Conservation (phyloP, 192 early-diverging fungal species). For the Coemansia asiatica region DNA sequence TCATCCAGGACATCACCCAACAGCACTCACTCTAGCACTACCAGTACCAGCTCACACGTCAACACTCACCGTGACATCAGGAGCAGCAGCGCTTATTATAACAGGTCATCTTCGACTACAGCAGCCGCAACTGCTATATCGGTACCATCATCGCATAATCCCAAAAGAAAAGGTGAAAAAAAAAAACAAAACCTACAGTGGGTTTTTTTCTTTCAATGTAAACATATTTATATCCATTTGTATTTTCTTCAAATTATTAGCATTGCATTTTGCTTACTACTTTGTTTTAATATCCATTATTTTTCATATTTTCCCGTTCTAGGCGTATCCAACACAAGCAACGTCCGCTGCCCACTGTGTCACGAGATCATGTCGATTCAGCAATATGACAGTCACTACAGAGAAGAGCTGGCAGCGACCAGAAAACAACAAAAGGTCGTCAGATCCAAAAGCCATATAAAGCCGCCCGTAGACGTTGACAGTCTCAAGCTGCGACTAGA, state of each 20-base stretch:
- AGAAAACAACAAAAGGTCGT: not conserved
- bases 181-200: too few species aligned
- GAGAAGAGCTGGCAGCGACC: not conserved
- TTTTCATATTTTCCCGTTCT: not conserved
- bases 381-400: slow-evolving; percentile 6
- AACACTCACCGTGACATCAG: not conserved
- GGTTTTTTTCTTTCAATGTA: too few species aligned
- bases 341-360: slow-evolving; percentile 5
- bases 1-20: not conserved
- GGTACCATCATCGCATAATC: too few species aligned
- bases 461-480: not conserved
- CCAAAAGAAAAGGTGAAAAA: too few species aligned
- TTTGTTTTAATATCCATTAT: not conserved
- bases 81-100: not conserved
- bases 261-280: not conserved
- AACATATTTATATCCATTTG: too few species aligned
- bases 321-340: not conserved
- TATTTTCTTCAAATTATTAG: too few species aligned
- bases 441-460: not conserved
- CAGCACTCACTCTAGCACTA: not conserved
- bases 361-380: not conserved
- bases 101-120: not conserved
- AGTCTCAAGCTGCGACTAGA: not conserved
- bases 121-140: not conserved
- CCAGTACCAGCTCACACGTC: not conserved